Evolutionary conservation across 768 basidiomycete genomes (phyloP).

Genomic region (Cytidiella melzeri): DNA sequence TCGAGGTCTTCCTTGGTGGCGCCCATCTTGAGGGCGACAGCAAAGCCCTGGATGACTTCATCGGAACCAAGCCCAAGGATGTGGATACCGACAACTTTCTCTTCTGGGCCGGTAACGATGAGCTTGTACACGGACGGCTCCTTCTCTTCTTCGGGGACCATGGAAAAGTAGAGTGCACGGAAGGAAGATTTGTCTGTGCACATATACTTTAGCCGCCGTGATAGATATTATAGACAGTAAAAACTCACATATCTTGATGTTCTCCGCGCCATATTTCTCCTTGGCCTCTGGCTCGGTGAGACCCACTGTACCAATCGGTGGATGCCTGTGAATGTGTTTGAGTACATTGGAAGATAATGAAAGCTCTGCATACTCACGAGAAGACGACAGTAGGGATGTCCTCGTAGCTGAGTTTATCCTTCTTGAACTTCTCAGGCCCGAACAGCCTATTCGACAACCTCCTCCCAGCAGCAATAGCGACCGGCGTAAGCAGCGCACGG

Average conservation of each 20-base stretch:
- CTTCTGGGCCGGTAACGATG: conserved; percentile 78
- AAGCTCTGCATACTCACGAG: conserved; percentile 56
- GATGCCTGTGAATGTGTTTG: conserved; percentile 68
- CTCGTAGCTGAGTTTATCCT: conserved; percentile 82
- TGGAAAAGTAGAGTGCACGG: conserved; percentile 86
- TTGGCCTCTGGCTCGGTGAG: conserved; percentile 89
- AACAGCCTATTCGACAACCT: conserved; percentile 86
- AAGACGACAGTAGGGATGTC: conserved; percentile 96
- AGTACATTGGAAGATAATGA: too few relatives aligned
- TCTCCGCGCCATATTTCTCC: conserved; percentile 79
- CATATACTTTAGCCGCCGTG: too few relatives aligned
- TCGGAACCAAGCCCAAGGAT: conserved; percentile 90
- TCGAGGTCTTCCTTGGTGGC: conserved; percentile 81
- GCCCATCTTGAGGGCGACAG: conserved; percentile 95
- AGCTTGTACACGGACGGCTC: conserved; percentile 95
- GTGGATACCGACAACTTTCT: conserved; percentile 95
- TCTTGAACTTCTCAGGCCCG: conserved; percentile 78
- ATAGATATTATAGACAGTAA: conserved; percentile 2
- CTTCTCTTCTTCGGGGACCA: conserved; percentile 86
- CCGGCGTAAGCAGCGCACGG: conserved; percentile 90
- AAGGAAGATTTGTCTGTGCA: conserved; percentile 69
- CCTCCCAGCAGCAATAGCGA: conserved; percentile 94
- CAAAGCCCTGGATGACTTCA: conserved; percentile 94
- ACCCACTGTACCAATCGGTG: conserved; percentile 92
- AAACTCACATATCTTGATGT: conserved; percentile 83